Percentiles rank a stretch among this genome's conserved stretches.
Evolutionary conservation across 1,139 yeast species (phyloP).

Genomic region (Pichia sp.): DNA sequence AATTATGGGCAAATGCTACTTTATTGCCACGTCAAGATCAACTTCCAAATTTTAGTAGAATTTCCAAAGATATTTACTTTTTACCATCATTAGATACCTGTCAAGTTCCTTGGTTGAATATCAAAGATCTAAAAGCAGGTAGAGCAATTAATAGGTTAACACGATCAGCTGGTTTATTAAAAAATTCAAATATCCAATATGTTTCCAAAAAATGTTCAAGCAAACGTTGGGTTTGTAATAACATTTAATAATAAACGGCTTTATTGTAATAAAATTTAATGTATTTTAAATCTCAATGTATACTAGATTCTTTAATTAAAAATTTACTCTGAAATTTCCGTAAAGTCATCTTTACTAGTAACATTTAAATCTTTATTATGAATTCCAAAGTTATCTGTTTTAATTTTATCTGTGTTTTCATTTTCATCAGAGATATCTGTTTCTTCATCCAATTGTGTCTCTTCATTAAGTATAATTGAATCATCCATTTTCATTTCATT

Average conservation of each 20-base stretch:
- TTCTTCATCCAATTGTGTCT: conserved; percentile 9
- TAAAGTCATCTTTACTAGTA: too few relatives aligned
- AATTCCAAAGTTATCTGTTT: too few relatives aligned
- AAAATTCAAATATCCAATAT: conserved; percentile 13
- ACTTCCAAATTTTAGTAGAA: conserved; percentile 30
- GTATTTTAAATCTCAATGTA: too few relatives aligned
- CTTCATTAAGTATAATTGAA: conserved; percentile 2
- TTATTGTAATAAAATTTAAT: neutral
- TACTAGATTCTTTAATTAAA: too few relatives aligned
- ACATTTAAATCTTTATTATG: too few relatives aligned
- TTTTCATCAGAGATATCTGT: neutral
- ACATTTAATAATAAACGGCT: too few relatives aligned
- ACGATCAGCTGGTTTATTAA: conserved; percentile 11
- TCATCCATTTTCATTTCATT: too few relatives aligned
- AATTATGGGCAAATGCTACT: conserved; percentile 45
- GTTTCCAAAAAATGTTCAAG: conserved; percentile 12
- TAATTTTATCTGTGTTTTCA: neutral
- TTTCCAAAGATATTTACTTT: conserved; percentile 10
- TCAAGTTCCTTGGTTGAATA: conserved; percentile 15
- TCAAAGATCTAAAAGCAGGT: conserved; percentile 12
- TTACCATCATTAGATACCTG: conserved; percentile 6
- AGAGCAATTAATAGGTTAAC: conserved; percentile 8
- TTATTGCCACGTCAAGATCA: conserved; percentile 42
- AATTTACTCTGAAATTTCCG: too few relatives aligned
- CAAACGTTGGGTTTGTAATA: conserved; percentile 8